Percentiles rank a stretch among this genome's conserved stretches.
Conservation (phyloP, 768 basidiomycete genomes). For the Podaxis carcinomalis region DNA sequence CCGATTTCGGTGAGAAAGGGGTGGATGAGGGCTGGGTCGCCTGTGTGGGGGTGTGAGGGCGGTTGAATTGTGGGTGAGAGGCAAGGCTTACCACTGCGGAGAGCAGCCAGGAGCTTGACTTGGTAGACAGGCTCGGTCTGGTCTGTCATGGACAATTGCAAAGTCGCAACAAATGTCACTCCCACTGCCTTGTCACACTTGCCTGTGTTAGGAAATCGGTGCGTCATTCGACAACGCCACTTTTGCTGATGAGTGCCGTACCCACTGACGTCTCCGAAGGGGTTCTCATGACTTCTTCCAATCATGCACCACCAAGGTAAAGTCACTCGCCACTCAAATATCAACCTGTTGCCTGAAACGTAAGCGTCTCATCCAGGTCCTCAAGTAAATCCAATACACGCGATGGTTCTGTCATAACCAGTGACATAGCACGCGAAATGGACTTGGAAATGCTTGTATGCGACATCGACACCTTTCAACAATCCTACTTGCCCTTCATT, state of each 20-base stretch:
- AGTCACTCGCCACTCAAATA: too few relatives aligned
- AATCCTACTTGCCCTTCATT: background rate
- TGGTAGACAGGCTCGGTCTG: conserved; percentile 49
- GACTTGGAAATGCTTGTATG: background rate
- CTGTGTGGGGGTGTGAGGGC: conserved; percentile 26
- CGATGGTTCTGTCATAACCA: background rate
- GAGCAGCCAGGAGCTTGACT: conserved; percentile 59
- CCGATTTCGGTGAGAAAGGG: conserved; percentile 76
- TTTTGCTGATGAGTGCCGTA: too few relatives aligned
- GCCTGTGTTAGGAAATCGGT: too few relatives aligned
- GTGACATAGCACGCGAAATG: background rate
- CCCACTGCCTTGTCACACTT: too few relatives aligned
- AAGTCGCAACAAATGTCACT: too few relatives aligned
- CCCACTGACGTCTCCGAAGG: conserved; percentile 11
- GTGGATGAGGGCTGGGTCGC: conserved; percentile 76
- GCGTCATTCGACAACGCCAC: too few relatives aligned
- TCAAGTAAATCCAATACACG: too few relatives aligned
- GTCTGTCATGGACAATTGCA: background rate
- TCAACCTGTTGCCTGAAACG: too few relatives aligned
- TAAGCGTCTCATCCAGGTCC: too few relatives aligned
- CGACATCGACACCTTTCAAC: background rate
- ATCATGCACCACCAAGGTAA: too few relatives aligned
- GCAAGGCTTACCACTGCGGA: conserved; percentile 48
- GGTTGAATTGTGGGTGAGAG: background rate
- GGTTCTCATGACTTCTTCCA: too few relatives aligned